phyloP scores from a whole-genome alignment of 106 monocot species.

The Acorus gramineus region DNA sequence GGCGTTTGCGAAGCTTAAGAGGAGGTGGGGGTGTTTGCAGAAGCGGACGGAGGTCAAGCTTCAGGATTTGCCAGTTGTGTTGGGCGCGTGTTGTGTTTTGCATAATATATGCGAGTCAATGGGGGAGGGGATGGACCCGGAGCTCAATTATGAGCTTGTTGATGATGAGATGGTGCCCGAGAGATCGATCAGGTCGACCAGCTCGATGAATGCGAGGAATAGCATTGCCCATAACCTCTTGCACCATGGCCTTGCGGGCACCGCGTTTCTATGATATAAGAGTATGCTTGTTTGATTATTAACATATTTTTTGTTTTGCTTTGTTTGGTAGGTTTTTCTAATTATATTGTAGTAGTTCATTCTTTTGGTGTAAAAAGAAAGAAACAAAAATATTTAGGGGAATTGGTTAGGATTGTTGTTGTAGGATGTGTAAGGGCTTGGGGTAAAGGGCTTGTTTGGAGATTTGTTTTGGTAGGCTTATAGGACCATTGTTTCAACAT shows the following conservation, averaged over 20 bases:
- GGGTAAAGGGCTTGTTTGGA: too few relatives aligned
- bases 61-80: slow-evolving; percentile 60
- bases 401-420: too few relatives aligned
- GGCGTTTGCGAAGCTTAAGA: slow-evolving; percentile 64
- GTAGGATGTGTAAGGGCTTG: too few relatives aligned
- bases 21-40: slow-evolving; percentile 88
- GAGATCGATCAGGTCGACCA: slow-evolving; percentile 41
- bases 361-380: too few relatives aligned
- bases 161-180: slow-evolving; percentile 74
- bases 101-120: slow-evolving; percentile 85
- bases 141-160: slow-evolving; percentile 29
- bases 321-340: too few relatives aligned
- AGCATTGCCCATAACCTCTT: slow-evolving; percentile 73
- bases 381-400: too few relatives aligned
- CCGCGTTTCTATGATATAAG: slow-evolving; percentile 13
- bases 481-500: too few relatives aligned
- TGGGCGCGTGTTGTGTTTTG: slow-evolving; percentile 84
- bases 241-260: slow-evolving; percentile 54
- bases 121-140: slow-evolving; percentile 44
- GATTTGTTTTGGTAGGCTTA: too few relatives aligned
- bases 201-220: slow-evolving; percentile 46
- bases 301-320: too few relatives aligned
- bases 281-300: too few relatives aligned
- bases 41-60: slow-evolving; percentile 90
- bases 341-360: too few relatives aligned